A percentile compares a stretch with the other conserved stretches of the same genome.
Evolutionary conservation across 345 rosid genomes (phyloP).

Genomic region (Euclidium syriacum): DNA sequence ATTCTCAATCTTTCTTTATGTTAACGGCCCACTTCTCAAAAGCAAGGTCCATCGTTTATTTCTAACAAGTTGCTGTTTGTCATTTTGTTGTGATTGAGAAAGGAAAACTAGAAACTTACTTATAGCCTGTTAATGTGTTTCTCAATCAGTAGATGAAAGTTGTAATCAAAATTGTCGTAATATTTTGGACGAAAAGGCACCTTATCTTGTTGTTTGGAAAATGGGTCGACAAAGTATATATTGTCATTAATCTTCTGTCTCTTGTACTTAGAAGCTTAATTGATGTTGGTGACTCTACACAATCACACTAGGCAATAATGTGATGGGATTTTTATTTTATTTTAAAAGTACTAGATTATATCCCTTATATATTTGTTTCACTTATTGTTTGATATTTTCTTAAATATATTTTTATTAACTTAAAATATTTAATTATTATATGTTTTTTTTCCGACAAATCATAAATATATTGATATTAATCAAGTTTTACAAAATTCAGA

Average conservation of each 20-base stretch:
- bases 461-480: too few species aligned
- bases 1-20: not conserved
- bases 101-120: conserved; percentile 1
- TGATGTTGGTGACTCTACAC: not conserved
- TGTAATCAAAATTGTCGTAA: not conserved
- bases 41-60: conserved; percentile 23
- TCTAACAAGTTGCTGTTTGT: conserved; percentile 18
- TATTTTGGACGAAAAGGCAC: not conserved
- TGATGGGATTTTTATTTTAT: too few species aligned
- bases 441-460: too few species aligned
- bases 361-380: too few species aligned
- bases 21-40: too few species aligned
- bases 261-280: not conserved
- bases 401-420: too few species aligned
- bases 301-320: not conserved
- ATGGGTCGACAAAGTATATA: not conserved
- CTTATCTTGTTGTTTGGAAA: not conserved
- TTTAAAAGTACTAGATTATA: too few species aligned
- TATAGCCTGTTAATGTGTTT: not conserved
- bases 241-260: not conserved
- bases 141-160: conserved; percentile 8
- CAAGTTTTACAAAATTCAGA: too few species aligned
- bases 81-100: not conserved
- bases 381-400: too few species aligned
- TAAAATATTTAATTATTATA: too few species aligned